Base-by-base conservation (phyloP, 176 grass and related monocot genomes). In the Musa acuminata region DNA sequence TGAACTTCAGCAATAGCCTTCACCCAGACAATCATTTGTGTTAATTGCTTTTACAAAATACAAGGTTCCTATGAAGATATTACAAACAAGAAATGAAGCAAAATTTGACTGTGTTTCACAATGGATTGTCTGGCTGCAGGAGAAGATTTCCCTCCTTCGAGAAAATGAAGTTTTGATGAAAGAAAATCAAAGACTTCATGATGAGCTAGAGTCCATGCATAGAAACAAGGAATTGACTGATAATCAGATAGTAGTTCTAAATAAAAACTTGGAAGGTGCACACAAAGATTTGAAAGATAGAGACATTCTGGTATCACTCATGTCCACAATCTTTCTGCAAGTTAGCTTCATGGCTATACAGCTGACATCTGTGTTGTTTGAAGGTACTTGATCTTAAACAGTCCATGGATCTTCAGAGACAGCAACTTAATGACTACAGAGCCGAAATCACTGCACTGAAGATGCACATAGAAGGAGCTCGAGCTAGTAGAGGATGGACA, bases 371-470 rank as follows among this genome's bases (percentile, higher is more conserved):
- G 25, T 80, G 26, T 72, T 53, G 11, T 52, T 86, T 50, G 24
- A 92, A 98, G 94, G 78, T 98, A 81, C 94, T 89, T 89, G 82
- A 91, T 85, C 64, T 91, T 84, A 98, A 92, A 77, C 83, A 98
- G 72, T 83, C 80, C 51, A 52, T 88, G 78, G 94, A 98, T 84
- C 52, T 89, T 64, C 87, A 93, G 80, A 90, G 90, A 69, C 85
- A 87, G 52, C 87, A 92, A 52, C 80, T 98, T 74, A 98, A 98
- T 75, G 90, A 98, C 53, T 89, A 85, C 85, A 85, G 87, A 81
- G 86, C 87, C 86, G 94, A 98, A 93, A 89, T 98, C 80, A 98
- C 94, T 76, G 60, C 90, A 62, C 84, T 98, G 80, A 90, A 98
- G 84, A 93, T 98, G 94, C 91, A 93, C 73, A 84, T 98, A 79